Base-by-base conservation (phyloP, 1,284 basidiomycete genomes). In the Trichosporon sp. region DNA sequence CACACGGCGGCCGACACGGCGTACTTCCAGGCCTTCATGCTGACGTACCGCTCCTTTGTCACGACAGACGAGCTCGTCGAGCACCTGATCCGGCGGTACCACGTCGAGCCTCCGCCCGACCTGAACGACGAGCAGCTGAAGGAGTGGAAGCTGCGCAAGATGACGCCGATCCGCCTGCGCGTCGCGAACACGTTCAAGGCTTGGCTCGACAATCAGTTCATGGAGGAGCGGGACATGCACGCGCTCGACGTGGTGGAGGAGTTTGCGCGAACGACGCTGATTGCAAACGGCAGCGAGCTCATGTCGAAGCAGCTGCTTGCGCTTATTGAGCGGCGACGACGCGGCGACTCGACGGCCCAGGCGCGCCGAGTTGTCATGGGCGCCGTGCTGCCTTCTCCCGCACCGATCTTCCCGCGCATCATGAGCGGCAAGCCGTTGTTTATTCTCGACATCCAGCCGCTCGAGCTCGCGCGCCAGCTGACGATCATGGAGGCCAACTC, bases 31-130 rank as follows among this genome's bases (percentile, higher is more conserved):
- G 90, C 94, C 1, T 99, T 99, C 85, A 80, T 99, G 67, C 90
- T 97, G 86, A 99, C 96, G 1, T 97, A 94, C 83, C 92, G 95
- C 71, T 95, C 93, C 0, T 99, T 99, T 79, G 93, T 92, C 14
- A 89, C 88, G 1, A 83, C 92, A 19, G 86, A 92, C 62, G 89
- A 93, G 65, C 81, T 99, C 23, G 89, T 98, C 64, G 88, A 92
- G 60, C 83, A 92, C n/a, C 86, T 99, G 27, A 86, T 91, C 10
- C 84, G 86, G 63, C 88, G 96, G 6, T 99, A 94, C 81, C 86
- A 85, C 71, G 89, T 96, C 46, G 81, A 86, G 54, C 84, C 90
- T 13, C 96, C 95, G 0, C 82, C 85, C 0, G 87, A 85, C 10
- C 78, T 99, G 19, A 84, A 80, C 84, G 0, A 65, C 14, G 77